phyloP scores from a whole-genome alignment of 768 basidiomycete species.

The Panus rudis region DNA sequence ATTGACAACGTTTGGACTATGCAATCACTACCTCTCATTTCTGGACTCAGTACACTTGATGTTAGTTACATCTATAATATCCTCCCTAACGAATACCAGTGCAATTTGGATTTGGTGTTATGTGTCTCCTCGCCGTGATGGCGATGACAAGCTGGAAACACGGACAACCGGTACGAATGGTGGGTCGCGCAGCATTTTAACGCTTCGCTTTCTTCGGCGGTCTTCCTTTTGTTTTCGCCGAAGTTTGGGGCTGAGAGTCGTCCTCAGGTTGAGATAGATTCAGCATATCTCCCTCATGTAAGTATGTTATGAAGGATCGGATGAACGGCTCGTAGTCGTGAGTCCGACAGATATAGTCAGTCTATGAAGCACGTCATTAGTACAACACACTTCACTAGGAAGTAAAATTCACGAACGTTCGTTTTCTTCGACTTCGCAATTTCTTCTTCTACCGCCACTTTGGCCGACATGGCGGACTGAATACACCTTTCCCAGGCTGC shows the following conservation, averaged over 20 bases:
- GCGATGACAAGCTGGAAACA: too few relatives aligned
- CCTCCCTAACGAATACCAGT: too few relatives aligned
- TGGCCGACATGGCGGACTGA: constrained; percentile 29
- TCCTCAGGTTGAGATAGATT: constrained; percentile 22
- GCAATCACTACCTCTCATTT: too few relatives aligned
- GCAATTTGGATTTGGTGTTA: too few relatives aligned
- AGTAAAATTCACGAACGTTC: constrained; percentile 32
- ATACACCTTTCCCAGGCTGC: constrained; percentile 44
- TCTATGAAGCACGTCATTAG: constrained; percentile 25
- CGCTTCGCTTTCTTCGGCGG: background rate
- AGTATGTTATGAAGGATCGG: constrained; percentile 32
- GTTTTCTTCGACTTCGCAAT: constrained; percentile 33
- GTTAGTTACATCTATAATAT: too few relatives aligned
- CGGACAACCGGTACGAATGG: too few relatives aligned
- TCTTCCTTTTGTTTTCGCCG: too few relatives aligned
- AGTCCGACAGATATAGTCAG: constrained; percentile 50
- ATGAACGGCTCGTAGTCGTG: constrained; percentile 62
- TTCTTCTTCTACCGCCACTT: constrained; percentile 44
- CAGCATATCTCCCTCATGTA: constrained; percentile 43
- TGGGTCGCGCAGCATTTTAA: too few relatives aligned
- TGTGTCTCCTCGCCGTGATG: too few relatives aligned
- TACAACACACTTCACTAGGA: background rate
- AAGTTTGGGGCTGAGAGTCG: too few relatives aligned
- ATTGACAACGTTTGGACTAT: too few relatives aligned
- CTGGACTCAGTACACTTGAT: too few relatives aligned